Base-by-base conservation (phyloP, 2,329 filamentous ascomycete genomes). In the Esteya vermicola region DNA sequence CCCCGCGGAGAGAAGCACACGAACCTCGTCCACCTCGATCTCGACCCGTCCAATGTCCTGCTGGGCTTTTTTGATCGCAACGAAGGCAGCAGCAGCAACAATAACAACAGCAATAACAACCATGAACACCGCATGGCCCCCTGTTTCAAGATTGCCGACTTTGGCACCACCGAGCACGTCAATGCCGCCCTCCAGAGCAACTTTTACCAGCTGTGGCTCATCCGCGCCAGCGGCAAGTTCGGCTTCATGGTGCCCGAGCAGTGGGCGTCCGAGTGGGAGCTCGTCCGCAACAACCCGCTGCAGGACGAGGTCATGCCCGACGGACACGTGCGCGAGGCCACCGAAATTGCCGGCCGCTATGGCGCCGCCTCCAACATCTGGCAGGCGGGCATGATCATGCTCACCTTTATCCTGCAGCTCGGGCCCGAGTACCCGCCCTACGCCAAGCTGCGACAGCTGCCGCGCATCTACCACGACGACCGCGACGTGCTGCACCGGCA, bases 21-120 rank as follows among this genome's bases (percentile, higher is more conserved):
- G 33, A 39, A 47, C 45, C 39, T 44, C 32, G 48, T 46, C 39
- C 49, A 48, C 45, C 42, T 51, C 39, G 43, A 37, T 42, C 37
- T 48, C 20, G 45, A 49, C 40, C 44, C 47, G 33, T 38, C 28
- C 36, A 50, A 50, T 33, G n/a, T 49, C 12, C 23, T 49, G 7
- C 41, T 47, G 10, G 42, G 14, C 20, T 30, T 12, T n/a, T 34
- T 40, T 18, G 30, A n/a, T n/a, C n/a, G n/a, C n/a, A n/a, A n/a
- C n/a, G n/a, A n/a, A n/a, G n/a, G n/a, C n/a, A n/a, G n/a, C n/a
- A n/a, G n/a, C n/a, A n/a, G n/a, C n/a, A n/a, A n/a, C n/a, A n/a
- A n/a, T n/a, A n/a, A n/a, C n/a, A n/a, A n/a, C n/a, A n/a, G 34
- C 23, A 16, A 18, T 4, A 20, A 13, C 28, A 36, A 38, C 12